phyloP scores from a whole-genome alignment of 345 rosid genomes.

The Citrus sp. region DNA sequence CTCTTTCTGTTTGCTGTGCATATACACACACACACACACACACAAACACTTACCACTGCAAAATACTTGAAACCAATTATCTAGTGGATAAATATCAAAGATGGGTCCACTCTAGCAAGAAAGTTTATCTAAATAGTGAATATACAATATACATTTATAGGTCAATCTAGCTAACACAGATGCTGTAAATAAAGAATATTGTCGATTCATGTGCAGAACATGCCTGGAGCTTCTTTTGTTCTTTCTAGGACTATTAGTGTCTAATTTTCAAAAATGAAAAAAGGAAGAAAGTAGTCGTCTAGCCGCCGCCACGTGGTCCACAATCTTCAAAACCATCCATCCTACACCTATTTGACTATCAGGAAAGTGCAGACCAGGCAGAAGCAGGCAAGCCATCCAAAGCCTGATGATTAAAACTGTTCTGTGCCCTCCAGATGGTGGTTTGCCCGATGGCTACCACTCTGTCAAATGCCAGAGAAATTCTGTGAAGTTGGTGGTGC shows the following conservation, averaged over 20 bases:
- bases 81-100: constrained; percentile 10
- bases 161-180: constrained; percentile 9
- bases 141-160: background rate
- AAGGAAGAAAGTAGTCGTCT: background rate
- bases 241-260: constrained; percentile 24
- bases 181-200: constrained; percentile 1
- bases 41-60: background rate
- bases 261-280: constrained; percentile 14
- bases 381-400: background rate
- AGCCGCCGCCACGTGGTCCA: constrained; percentile 14
- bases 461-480: too few relatives aligned
- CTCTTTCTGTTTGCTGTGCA: too few relatives aligned
- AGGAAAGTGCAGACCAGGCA: too few relatives aligned
- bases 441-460: background rate
- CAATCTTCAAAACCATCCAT: background rate
- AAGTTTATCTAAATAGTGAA: background rate
- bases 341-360: too few relatives aligned
- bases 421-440: background rate
- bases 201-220: constrained; percentile 24
- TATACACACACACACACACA: too few relatives aligned
- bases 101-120: constrained; percentile 5
- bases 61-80: background rate
- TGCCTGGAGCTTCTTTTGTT: constrained; percentile 28
- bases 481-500: background rate
- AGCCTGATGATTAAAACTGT: background rate